These are phyloP conservation scores for Epichloe brachyelytri DNA, from an alignment of 2,329 filamentous ascomycete genomes.

Conservation along the genomic window DNA sequence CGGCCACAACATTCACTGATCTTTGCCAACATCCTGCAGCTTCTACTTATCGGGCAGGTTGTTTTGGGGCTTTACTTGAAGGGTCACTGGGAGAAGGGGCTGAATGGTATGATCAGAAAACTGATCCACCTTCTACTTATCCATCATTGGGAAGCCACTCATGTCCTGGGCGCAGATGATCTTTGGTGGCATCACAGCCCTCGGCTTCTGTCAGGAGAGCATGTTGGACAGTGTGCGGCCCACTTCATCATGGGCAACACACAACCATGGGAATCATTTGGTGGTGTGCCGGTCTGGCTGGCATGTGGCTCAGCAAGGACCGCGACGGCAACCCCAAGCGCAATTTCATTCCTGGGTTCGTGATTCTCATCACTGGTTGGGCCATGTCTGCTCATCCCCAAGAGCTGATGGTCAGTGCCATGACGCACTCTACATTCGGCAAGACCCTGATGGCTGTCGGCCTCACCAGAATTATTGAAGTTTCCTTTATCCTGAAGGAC, in stretches of 20 bases:
- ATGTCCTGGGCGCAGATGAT: conserved; percentile 88
- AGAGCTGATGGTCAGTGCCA: conserved; percentile 67
- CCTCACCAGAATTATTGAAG: conserved; percentile 73
- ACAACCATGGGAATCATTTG: conserved; percentile 99
- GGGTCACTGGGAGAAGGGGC: conserved; percentile 74
- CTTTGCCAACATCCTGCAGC: conserved; percentile 70
- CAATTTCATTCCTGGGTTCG: conserved; percentile 85
- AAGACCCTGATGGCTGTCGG: conserved; percentile 92
- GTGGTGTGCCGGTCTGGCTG: conserved; percentile 88
- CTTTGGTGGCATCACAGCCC: conserved; percentile 82
- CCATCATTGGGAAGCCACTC: conserved; percentile 77
- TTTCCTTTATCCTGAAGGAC: conserved; percentile 77
- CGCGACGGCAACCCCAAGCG: conserved; percentile 76
- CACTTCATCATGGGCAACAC: conserved; percentile 99
- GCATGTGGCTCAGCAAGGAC: conserved; percentile 81
- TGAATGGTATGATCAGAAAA: conserved; percentile 65
- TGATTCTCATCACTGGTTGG: conserved; percentile 87
- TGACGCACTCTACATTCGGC: conserved; percentile 80
- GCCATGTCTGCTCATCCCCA: conserved; percentile 91
- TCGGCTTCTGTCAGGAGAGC: conserved; percentile 88
- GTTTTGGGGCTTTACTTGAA: conserved; percentile 76
- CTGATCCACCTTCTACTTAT: conserved; percentile 54
- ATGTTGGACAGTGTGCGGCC: conserved; percentile 81
- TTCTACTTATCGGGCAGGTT: conserved; percentile 66
- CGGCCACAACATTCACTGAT: conserved; percentile 59